A percentile compares a stretch with the other conserved stretches of the same genome.
Evolutionary conservation across 192 early-diverging fungal species (phyloP).

Genomic region (Coemansia sp.): DNA sequence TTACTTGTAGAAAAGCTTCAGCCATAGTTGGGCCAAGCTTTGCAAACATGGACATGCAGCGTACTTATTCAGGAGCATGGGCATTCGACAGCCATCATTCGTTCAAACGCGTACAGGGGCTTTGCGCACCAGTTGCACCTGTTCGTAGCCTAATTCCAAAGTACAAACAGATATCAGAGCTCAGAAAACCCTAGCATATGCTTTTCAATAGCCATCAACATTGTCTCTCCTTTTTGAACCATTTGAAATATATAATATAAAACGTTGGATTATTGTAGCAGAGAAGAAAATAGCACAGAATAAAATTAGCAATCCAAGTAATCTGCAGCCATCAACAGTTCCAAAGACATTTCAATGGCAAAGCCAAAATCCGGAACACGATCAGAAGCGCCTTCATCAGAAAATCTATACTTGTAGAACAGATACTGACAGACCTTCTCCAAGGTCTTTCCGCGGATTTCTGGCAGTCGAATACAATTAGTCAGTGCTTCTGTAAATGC

Average conservation of each 20-base stretch:
- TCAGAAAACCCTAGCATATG: too few relatives aligned
- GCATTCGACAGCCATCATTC: conserved; percentile 3
- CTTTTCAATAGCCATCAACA: too few relatives aligned
- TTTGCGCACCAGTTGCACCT: conserved; percentile 3
- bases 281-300: not conserved
- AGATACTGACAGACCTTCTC: conserved; percentile 95
- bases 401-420: conserved; percentile 79
- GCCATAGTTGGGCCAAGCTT: not conserved
- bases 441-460: conserved; percentile 89
- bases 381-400: conserved; percentile 20
- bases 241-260: too few relatives aligned
- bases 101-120: conserved; percentile 11
- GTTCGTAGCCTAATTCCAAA: not conserved
- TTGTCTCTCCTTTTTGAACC: too few relatives aligned
- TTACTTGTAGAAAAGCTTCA: not conserved
- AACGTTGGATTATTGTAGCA: too few relatives aligned
- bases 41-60: not conserved
- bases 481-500: conserved; percentile 90
- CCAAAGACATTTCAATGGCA: conserved; percentile 83
- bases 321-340: conserved; percentile 93
- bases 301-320: conserved; percentile 81
- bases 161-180: not conserved
- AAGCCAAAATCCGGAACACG: conserved; percentile 84
- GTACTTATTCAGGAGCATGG: conserved; percentile 12
- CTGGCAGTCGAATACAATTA: conserved; percentile 82